These are phyloP conservation scores for Curvularia eragrostidis DNA, from an alignment of 2,329 filamentous ascomycete genomes.

Conservation along the genomic window DNA sequence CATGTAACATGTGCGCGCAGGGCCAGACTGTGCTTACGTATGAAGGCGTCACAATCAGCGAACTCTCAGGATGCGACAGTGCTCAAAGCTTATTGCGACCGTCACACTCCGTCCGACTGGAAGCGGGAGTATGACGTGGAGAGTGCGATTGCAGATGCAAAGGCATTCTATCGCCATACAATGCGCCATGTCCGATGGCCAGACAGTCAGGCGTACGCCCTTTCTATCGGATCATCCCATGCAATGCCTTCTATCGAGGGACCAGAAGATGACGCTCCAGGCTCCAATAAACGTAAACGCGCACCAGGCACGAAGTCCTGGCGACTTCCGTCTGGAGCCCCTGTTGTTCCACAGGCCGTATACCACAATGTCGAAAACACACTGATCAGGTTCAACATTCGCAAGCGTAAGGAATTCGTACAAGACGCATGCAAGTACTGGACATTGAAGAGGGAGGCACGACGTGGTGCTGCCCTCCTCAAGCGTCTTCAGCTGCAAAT, in stretches of 20 bases:
- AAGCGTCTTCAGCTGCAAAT: conserved; percentile 94
- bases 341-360: conserved; percentile 88
- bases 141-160: conserved; percentile 79
- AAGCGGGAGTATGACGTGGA: conserved; percentile 84
- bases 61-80: conserved; percentile 81
- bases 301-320: conserved; percentile 70
- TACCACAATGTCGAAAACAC: conserved; percentile 86
- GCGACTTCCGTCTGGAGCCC: conserved; percentile 93
- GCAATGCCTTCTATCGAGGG: conserved; percentile 59
- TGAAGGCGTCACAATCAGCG: conserved; percentile 87
- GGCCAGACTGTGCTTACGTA: conserved; percentile 87
- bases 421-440: conserved; percentile 96
- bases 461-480: conserved; percentile 86
- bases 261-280: conserved; percentile 57
- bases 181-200: conserved; percentile 94
- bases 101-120: conserved; percentile 90
- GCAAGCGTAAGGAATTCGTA: conserved; percentile 89
- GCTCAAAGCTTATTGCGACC: conserved; percentile 94
- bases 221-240: conserved; percentile 78
- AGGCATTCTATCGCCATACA: conserved; percentile 85
- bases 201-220: conserved; percentile 82
- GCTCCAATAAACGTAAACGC: conserved; percentile 66
- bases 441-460: conserved; percentile 94
- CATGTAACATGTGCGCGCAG: conserved; percentile 94
- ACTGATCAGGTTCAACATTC: conserved; percentile 79